Percentiles rank a stretch among this genome's conserved stretches.
phyloP scores from a whole-genome alignment of 2,329 filamentous ascomycete genomes.

The Cryphonectria parasitica region DNA sequence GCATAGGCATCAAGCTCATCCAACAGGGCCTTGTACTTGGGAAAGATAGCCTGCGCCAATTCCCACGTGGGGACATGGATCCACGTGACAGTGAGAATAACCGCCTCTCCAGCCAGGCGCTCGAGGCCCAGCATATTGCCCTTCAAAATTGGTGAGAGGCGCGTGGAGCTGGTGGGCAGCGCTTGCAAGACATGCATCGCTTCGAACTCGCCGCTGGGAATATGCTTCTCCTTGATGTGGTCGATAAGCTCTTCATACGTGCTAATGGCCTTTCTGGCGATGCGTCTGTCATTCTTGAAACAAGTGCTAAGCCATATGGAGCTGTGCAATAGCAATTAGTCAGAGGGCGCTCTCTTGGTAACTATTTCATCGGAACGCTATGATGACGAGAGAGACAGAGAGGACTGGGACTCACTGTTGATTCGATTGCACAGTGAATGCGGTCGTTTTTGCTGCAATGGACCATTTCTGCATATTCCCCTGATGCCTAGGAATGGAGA shows the following conservation, averaged over 20 bases:
- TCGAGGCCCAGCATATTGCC: constrained; percentile 3
- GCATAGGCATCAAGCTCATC: neutral
- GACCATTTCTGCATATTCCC: neutral
- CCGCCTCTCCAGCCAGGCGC: neutral
- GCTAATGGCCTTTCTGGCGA: neutral
- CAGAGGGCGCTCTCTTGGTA: neutral
- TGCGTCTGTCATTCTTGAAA: constrained; percentile 11
- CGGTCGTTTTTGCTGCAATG: neutral
- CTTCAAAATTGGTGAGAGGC: no score
- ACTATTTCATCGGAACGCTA: neutral
- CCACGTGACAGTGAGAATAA: neutral
- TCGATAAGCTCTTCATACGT: neutral
- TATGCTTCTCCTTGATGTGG: constrained; percentile 6
- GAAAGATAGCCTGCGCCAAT: neutral
- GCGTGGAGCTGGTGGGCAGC: neutral
- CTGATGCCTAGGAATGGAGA: neutral
- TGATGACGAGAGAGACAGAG: neutral
- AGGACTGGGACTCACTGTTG: neutral
- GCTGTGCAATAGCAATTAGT: neutral
- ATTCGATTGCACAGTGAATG: neutral
- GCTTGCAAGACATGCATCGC: neutral
- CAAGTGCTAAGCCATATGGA: neutral
- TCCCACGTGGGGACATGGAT: neutral
- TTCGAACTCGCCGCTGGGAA: neutral
- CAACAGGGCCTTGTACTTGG: neutral